Base-by-base conservation (phyloP, 148 eudicot genomes). In the Heliamphora exappendiculata region DNA sequence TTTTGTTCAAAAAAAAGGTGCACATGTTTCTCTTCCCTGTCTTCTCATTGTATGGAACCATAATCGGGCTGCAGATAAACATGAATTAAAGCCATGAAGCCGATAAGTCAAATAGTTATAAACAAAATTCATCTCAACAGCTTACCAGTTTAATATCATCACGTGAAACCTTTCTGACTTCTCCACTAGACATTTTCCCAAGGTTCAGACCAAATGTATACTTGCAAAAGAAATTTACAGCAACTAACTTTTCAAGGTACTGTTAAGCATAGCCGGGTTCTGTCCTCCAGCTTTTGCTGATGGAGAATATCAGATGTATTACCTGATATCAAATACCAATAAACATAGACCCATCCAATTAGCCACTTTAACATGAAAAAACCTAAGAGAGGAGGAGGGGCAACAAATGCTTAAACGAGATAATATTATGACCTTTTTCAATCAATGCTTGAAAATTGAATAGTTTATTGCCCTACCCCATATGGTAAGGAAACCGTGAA, bases 131-230 rank as follows among this genome's bases (percentile, higher is more conserved):
- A 73, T 7, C 50, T 13, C 12, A 73, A 37, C 22, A 77, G 76
- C 90, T 81, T 84, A 91, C 97, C 89, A 84, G 63, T 77, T 92
- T 92, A 76, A 92, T 83, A 73, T 92, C 91, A 78, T 87, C 83
- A 72, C 83, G 81, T 45, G 92, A 88, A 59, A 90, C 88, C 76
- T 84, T 88, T 82, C 86, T 83, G 53, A 78, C 87, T 58, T 87
- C 94, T 81, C 87, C 94, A 67, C 83, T 81, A 22, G 97, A 88
- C 97, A 92, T 92, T 75, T 82, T 80, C 63, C 63, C 39, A 24
- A 50, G 70, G 5, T 26, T 62, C 8, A 47, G 76, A 57, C 49
- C 22, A 45, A 59, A 55, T n/a, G 54, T 24, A 36, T 58, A 62
- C 81, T 76, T 83, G 80, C 34, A 47, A 74, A 31, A 28, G 29